Evolutionary conservation across 73 alveolate species (phyloP).

Genomic region (Symbiodinium pilosum): DNA sequence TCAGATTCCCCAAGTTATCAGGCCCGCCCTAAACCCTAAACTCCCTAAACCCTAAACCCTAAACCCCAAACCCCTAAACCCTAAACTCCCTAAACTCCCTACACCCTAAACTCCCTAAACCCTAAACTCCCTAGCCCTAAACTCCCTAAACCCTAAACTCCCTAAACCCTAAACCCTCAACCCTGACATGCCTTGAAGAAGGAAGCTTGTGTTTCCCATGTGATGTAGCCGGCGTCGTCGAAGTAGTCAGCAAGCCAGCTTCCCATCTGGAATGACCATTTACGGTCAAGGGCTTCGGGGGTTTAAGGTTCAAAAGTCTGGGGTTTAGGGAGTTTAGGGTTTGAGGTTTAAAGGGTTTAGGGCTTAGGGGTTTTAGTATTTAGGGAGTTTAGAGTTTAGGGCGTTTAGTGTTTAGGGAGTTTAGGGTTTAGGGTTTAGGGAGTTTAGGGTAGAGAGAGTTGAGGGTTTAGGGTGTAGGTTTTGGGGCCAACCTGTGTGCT

Average conservation of each 20-base stretch:
- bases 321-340: neutral
- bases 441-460: neutral
- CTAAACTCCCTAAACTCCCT: too few relatives aligned
- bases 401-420: neutral
- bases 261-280: constrained; percentile 10
- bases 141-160: too few relatives aligned
- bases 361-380: neutral
- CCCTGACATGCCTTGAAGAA: constrained; percentile 17
- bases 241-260: constrained; percentile 45
- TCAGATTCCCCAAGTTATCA: too few relatives aligned
- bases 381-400: neutral
- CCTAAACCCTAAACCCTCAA: too few relatives aligned
- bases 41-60: too few relatives aligned
- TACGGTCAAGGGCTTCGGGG: neutral
- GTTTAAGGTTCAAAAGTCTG: neutral
- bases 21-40: too few relatives aligned
- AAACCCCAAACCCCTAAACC: too few relatives aligned
- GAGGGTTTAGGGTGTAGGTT: neutral
- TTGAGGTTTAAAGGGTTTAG: neutral
- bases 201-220: constrained; percentile 20
- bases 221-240: constrained; percentile 56
- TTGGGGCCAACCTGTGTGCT: too few relatives aligned
- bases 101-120: too few relatives aligned
- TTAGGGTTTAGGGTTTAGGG: neutral
- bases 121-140: too few relatives aligned